Conservation (phyloP, 2,329 filamentous ascomycete species). For the Mycosphaerella arachidis region DNA sequence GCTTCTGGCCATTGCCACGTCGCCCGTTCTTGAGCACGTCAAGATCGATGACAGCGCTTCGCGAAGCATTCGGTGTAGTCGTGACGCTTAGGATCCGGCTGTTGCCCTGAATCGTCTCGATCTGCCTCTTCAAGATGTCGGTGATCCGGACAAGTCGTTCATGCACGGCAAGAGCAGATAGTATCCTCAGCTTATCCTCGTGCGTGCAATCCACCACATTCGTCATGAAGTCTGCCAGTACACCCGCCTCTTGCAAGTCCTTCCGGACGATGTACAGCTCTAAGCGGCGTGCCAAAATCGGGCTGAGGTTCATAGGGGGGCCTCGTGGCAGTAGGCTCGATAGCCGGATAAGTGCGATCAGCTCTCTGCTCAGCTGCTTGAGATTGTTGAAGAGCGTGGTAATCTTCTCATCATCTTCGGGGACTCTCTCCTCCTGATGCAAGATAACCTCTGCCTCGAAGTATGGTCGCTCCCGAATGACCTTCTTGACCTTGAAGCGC, state of each 20-base stretch:
- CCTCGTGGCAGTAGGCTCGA: constrained; percentile 76
- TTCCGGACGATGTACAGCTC: constrained; percentile 84
- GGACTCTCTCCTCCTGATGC: constrained; percentile 56
- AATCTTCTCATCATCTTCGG: constrained; percentile 52
- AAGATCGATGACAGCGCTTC: constrained; percentile 38
- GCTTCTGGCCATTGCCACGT: constrained; percentile 30
- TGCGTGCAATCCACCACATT: constrained; percentile 83
- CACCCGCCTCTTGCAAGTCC: constrained; percentile 73
- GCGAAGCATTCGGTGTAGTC: constrained; percentile 47
- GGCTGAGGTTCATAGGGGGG: constrained; percentile 64
- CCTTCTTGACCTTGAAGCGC: constrained; percentile 68
- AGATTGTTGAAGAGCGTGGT: constrained; percentile 71
- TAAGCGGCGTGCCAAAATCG: constrained; percentile 77
- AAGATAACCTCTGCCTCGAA: constrained; percentile 76
- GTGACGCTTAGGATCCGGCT: constrained; percentile 79
- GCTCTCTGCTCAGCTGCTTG: constrained; percentile 78
- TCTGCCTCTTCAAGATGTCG: constrained; percentile 76
- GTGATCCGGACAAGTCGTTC: constrained; percentile 76
- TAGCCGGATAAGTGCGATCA: constrained; percentile 77
- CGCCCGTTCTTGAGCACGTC: constrained; percentile 41
- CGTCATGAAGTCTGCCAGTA: constrained; percentile 92
- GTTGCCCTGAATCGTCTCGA: constrained; percentile 77
- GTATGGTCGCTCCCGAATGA: constrained; percentile 74
- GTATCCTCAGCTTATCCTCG: constrained; percentile 83
- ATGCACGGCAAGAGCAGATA: constrained; percentile 75